A percentile compares a stretch with the other conserved stretches of the same genome.
Conservation (phyloP, 1,284 basidiomycete genomes). For the Irpex rosettiformis region DNA sequence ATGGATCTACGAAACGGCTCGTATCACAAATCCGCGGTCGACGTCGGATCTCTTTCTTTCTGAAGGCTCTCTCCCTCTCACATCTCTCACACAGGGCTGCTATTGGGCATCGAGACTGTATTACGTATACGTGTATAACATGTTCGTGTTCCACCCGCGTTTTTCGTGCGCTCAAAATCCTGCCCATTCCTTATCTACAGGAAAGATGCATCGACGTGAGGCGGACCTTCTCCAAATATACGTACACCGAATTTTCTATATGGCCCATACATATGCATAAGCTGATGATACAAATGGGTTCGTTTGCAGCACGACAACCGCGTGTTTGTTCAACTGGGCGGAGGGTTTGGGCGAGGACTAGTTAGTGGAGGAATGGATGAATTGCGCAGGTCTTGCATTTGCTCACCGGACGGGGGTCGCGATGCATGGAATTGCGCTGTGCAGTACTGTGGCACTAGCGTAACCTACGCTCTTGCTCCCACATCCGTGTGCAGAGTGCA, state of each 20-base stretch:
- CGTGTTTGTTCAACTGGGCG: background rate
- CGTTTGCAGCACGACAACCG: background rate
- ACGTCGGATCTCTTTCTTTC: constrained; percentile 2
- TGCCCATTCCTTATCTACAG: background rate
- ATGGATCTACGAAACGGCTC: background rate
- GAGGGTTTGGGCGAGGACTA: background rate
- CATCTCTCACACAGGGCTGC: background rate
- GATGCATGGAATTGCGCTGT: no score
- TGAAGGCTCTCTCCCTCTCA: no score
- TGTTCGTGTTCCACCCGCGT: background rate
- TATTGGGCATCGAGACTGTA: background rate
- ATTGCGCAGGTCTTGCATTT: background rate
- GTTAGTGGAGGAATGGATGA: background rate
- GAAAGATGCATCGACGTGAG: background rate
- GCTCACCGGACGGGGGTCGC: background rate
- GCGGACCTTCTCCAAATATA: background rate
- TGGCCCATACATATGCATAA: background rate
- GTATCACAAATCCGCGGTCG: background rate
- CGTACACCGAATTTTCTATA: background rate
- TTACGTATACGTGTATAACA: no score
- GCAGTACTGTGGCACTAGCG: background rate
- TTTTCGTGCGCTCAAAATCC: no score
- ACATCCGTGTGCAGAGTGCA: background rate
- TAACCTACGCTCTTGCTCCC: background rate
- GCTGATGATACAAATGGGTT: background rate